Base-by-base conservation (phyloP, 108 stramenopile genomes). In the Nitzschia sp. region DNA sequence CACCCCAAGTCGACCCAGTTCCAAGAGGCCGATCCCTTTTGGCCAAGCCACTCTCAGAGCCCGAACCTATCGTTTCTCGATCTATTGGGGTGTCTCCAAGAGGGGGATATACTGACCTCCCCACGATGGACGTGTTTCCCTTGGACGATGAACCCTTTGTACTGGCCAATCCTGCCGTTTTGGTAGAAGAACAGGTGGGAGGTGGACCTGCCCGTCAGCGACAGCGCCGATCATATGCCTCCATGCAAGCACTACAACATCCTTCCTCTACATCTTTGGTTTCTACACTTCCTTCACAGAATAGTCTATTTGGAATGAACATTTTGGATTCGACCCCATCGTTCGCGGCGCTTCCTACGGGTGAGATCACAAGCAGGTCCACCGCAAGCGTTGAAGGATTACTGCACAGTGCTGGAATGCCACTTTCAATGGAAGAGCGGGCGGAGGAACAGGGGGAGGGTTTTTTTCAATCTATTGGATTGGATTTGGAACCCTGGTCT, bases 71-170 rank as follows among this genome's bases (percentile, higher is more conserved):
- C 5, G 29, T 34, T 34, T 5, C 29, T 34, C 29, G 29, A 34
- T 34, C 29, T 34, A 34, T 34, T 34, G 29, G 29, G 5, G 29
- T 34, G 29, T 1, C 29, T 34, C 29, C 29, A 34, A 1, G 1
- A 34, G 29, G 29, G 29, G 29, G 29, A 34, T 34, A 3, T 34
- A 3, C 29, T 34, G 29, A 34, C 5, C 29, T 34, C 1, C 29
- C 29, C 1, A 34, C 29, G 5, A 34, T 34, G 29, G 29, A 34
- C 29, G 3, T 34, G 29, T 34, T 34, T 34, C 29, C 29, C 29
- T 34, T 34, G 29, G 56, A 57, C 46, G 72, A 57, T 24, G 72
- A 66, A 51, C 40, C 48, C 9, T 73, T 73, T 38, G 50, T 73
- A 14, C 42, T 73, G 40, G 51, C 65, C 0, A 60, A 73, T 57